Percentiles rank a stretch among this genome's conserved stretches.
Evolutionary conservation across 257 asterid species (phyloP).

Genomic region (Solanum medicagineum): DNA sequence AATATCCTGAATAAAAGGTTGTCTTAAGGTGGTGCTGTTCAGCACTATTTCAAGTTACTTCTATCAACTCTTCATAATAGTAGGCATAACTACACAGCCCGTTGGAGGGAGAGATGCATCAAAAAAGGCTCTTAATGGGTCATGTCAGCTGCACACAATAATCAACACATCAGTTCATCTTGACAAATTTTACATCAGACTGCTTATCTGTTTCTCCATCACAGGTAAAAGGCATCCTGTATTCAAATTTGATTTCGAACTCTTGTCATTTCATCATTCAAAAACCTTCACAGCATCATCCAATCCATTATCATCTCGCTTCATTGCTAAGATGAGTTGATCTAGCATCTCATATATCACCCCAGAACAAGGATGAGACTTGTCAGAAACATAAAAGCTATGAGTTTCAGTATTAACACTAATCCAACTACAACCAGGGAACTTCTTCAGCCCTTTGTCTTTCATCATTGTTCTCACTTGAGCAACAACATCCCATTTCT

Average conservation of each 20-base stretch:
- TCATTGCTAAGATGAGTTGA: slow-evolving; percentile 40
- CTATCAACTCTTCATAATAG: neutral
- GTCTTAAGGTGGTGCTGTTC: neutral
- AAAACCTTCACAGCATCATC: slow-evolving; percentile 20
- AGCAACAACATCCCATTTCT: slow-evolving; percentile 52
- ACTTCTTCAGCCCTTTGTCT: slow-evolving; percentile 42
- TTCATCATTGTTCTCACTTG: slow-evolving; percentile 44
- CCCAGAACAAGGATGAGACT: slow-evolving; percentile 34
- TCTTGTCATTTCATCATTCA: slow-evolving; percentile 6
- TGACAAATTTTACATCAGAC: neutral
- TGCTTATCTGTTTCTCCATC: neutral
- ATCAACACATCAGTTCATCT: neutral
- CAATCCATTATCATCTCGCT: slow-evolving; percentile 21
- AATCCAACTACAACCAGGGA: slow-evolving; percentile 67
- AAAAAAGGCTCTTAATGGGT: neutral
- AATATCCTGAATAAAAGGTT: neutral
- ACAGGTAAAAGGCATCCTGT: neutral
- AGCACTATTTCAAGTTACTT: neutral
- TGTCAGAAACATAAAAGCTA: slow-evolving; percentile 43
- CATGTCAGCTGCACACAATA: neutral
- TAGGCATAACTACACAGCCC: neutral
- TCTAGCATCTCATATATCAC: slow-evolving; percentile 30
- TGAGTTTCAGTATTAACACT: slow-evolving; percentile 34
- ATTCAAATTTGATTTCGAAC: neutral
- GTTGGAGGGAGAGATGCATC: neutral